phyloP scores from a whole-genome alignment of 306 rosid genomes.

The Castanopsis chinensis region DNA sequence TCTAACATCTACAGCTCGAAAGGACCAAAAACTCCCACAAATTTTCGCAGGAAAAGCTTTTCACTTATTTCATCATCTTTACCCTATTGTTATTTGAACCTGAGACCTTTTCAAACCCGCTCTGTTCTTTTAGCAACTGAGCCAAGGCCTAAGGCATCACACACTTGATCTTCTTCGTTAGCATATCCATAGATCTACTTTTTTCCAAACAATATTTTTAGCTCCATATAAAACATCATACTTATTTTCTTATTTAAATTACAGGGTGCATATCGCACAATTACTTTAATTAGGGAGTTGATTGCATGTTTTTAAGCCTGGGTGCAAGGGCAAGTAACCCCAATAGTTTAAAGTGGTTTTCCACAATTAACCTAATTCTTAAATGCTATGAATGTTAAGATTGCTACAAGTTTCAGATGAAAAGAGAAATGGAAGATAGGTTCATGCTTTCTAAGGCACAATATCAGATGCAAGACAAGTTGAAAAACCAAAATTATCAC shows the following conservation, averaged over 20 bases:
- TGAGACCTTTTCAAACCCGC: background rate
- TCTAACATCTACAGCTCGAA: no score
- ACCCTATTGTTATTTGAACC: background rate
- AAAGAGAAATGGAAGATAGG: background rate
- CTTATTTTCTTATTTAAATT: background rate
- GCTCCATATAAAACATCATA: background rate
- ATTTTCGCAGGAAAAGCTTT: no score
- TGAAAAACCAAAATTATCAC: background rate
- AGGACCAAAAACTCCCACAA: no score
- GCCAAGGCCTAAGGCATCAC: background rate
- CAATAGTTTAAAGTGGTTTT: no score
- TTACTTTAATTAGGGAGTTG: no score
- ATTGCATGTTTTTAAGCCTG: no score
- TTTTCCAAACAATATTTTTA: background rate
- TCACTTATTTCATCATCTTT: no score
- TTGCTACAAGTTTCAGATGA: background rate
- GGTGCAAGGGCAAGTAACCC: no score
- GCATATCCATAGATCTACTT: background rate
- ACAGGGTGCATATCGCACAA: no score
- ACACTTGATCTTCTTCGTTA: background rate
- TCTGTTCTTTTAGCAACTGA: background rate
- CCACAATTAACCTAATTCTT: background rate
- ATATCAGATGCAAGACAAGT: background rate
- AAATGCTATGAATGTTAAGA: background rate
- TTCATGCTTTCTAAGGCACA: background rate